Conservation (phyloP, 2,329 filamentous ascomycete species). For the Aspergillus sp. region DNA sequence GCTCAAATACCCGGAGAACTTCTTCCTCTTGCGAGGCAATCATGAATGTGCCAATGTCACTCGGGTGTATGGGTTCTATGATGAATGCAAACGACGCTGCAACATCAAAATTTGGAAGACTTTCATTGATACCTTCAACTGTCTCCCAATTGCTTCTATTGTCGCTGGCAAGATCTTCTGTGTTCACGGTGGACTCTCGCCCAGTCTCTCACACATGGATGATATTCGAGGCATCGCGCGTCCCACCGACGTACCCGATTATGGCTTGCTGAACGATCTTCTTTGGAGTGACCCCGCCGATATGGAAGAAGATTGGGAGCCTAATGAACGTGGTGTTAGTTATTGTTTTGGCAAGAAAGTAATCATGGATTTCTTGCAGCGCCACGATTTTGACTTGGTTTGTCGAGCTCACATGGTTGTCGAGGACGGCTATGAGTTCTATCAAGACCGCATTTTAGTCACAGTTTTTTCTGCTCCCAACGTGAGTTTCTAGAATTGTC, state of each 20-base stretch:
- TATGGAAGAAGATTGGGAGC: conserved; percentile 97
- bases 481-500: conserved; percentile 70
- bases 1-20: conserved; percentile 95
- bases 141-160: conserved; percentile 89
- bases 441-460: conserved; percentile 88
- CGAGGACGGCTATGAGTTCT: conserved; percentile 98
- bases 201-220: conserved; percentile 92
- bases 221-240: conserved; percentile 94
- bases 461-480: conserved; percentile 98
- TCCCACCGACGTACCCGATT: conserved; percentile 95
- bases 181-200: conserved; percentile 90
- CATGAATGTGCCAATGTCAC: conserved; percentile 97
- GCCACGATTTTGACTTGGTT: conserved; percentile 95
- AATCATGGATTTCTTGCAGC: conserved; percentile 89
- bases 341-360: conserved; percentile 99
- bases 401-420: conserved; percentile 99
- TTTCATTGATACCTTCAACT: conserved; percentile 95
- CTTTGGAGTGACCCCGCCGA: conserved; percentile 97
- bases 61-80: conserved; percentile 94
- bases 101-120: conserved; percentile 99
- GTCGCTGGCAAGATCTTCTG: conserved; percentile 97
- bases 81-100: conserved; percentile 93
- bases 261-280: conserved; percentile 89
- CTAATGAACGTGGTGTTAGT: conserved; percentile 92
- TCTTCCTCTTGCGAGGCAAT: conserved; percentile 90